A percentile compares a stretch with the other conserved stretches of the same genome.
Evolutionary conservation across 1,139 yeast genomes (phyloP).

Genomic region (Blastobotrys aristatus): DNA sequence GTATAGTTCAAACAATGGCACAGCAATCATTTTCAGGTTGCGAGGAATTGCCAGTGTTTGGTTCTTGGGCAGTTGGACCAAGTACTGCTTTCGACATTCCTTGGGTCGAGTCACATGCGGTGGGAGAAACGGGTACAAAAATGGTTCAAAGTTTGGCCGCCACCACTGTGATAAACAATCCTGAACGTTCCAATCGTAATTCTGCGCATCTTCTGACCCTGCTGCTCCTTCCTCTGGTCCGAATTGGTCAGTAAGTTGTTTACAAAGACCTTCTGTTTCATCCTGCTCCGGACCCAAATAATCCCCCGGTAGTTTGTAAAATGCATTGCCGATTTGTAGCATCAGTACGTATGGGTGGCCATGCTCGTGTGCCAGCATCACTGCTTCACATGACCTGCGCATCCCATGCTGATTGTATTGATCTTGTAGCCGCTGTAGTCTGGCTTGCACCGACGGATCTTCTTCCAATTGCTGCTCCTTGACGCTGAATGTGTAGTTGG

Average conservation of each 20-base stretch:
- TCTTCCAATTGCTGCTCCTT: conserved; percentile 34
- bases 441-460: conserved; percentile 30
- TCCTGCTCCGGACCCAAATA: conserved; percentile 27
- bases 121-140: conserved; percentile 38
- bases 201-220: conserved; percentile 19
- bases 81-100: conserved; percentile 35
- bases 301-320: conserved; percentile 37
- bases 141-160: conserved; percentile 36
- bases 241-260: conserved; percentile 28
- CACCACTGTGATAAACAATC: conserved; percentile 39
- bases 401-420: conserved; percentile 34
- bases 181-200: conserved; percentile 32
- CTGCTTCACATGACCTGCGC: conserved; percentile 36
- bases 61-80: conserved; percentile 31
- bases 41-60: conserved; percentile 32
- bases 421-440: conserved; percentile 30
- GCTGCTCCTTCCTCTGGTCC: conserved; percentile 24
- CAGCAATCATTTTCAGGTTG: conserved; percentile 34
- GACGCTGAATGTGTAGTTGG: conserved; percentile 34
- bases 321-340: conserved; percentile 32
- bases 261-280: conserved; percentile 30
- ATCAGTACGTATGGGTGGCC: conserved; percentile 36
- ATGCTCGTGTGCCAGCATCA: conserved; percentile 35
- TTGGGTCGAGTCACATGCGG: conserved; percentile 36
- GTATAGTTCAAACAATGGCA: conserved; percentile 36